These are phyloP conservation scores for Cronartium quercuum DNA, from an alignment of 1,284 basidiomycete genomes.

Conservation along the genomic window DNA sequence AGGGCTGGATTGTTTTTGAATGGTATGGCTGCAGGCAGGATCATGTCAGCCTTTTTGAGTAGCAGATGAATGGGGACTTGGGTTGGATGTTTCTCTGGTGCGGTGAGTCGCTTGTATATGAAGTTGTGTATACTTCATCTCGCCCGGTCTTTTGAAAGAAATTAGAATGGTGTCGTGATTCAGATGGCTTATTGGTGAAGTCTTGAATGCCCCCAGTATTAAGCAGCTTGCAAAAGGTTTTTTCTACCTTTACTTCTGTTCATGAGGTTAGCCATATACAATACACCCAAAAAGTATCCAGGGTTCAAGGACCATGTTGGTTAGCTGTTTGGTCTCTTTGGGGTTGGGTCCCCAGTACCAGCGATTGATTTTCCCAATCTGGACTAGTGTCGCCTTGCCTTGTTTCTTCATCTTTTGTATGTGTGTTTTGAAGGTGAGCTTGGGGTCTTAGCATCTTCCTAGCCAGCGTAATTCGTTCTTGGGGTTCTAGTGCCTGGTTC, in stretches of 20 bases:
- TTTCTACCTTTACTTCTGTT: background rate
- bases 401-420: background rate
- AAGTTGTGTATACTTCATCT: too few species aligned
- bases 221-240: too few species aligned
- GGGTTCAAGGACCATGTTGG: background rate
- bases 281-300: background rate
- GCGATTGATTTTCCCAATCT: background rate
- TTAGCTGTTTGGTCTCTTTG: background rate
- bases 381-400: background rate
- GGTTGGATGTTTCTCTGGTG: too few species aligned
- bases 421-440: background rate
- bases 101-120: too few species aligned
- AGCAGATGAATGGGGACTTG: too few species aligned
- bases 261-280: background rate
- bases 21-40: too few species aligned
- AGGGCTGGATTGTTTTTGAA: too few species aligned
- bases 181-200: too few species aligned
- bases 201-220: too few species aligned
- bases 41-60: too few species aligned
- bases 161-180: too few species aligned
- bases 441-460: background rate
- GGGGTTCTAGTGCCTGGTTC: background rate
- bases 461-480: background rate
- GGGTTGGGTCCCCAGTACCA: background rate
- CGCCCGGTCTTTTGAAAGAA: too few species aligned